phyloP scores from a whole-genome alignment of 768 basidiomycete species.

The Panaeolus papilionaceus region DNA sequence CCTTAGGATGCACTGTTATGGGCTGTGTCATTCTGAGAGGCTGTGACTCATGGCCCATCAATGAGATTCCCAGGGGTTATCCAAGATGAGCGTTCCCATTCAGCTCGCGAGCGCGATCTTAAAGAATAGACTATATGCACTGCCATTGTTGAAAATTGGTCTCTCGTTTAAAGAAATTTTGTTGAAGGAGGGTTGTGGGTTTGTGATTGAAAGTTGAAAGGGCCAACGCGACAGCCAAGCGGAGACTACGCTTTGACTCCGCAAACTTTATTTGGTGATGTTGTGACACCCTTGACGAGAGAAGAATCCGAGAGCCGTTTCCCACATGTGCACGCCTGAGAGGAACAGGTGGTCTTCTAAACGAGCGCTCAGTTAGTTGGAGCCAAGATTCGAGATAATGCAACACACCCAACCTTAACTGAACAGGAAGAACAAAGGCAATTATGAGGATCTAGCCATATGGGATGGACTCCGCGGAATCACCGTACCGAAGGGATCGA shows the following conservation, averaged over 20 bases:
- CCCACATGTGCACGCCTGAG: background rate
- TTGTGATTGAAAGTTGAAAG: background rate
- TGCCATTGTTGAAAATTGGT: background rate
- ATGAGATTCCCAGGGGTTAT: background rate
- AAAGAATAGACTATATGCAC: background rate
- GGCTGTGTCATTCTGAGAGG: background rate
- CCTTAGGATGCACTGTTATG: too few species aligned
- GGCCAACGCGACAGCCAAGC: background rate
- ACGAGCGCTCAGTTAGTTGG: slow-evolving; percentile 2
- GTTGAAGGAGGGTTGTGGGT: slow-evolving; percentile 1
- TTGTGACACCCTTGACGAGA: background rate
- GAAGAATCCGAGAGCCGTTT: slow-evolving; percentile 5
- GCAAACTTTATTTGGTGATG: background rate
- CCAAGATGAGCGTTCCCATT: background rate
- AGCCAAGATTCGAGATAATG: background rate
- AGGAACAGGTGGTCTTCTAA: background rate
- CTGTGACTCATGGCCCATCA: background rate
- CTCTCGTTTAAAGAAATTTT: background rate
- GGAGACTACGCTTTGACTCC: background rate
- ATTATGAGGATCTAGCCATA: background rate
- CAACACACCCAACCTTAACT: background rate
- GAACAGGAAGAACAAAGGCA: background rate
- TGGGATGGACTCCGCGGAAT: background rate
- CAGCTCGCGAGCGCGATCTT: background rate
- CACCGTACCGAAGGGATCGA: slow-evolving; percentile 2